These are phyloP conservation scores for Phylloporus arenicola DNA, from an alignment of 768 basidiomycete species.

Conservation along the genomic window DNA sequence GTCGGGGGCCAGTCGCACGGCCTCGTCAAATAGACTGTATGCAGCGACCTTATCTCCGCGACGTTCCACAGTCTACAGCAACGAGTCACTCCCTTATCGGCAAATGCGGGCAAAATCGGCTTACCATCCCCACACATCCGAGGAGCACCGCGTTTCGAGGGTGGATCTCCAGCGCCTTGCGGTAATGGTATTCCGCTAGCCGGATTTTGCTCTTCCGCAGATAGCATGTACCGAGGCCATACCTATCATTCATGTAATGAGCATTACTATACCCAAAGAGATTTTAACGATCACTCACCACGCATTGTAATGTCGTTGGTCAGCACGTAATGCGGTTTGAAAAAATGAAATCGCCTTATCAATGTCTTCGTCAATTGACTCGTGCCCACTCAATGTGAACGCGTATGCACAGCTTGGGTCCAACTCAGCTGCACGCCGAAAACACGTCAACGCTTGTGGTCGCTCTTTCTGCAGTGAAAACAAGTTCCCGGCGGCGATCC, in stretches of 20 bases:
- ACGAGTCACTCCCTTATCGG: conserved; percentile 16
- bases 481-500: conserved; percentile 95
- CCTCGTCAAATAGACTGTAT: conserved; percentile 74
- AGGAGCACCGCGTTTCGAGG: conserved; percentile 92
- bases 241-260: conserved; percentile 55
- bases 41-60: conserved; percentile 73
- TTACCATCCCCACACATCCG: conserved; percentile 93
- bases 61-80: conserved; percentile 77
- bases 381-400: conserved; percentile 94
- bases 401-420: conserved; percentile 92
- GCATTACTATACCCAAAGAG: conserved; percentile 2
- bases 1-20: conserved; percentile 72
- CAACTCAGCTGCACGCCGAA: conserved; percentile 84
- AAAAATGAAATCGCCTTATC: conserved; percentile 91
- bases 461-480: conserved; percentile 95
- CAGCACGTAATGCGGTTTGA: conserved; percentile 84
- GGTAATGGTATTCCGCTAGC: conserved; percentile 94
- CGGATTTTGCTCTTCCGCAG: conserved; percentile 89
- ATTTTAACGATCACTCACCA: conserved; percentile 53
- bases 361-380: conserved; percentile 92
- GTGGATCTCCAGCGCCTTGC: conserved; percentile 87
- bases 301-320: conserved; percentile 94
- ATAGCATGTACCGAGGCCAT: conserved; percentile 97
- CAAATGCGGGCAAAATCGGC: conserved; percentile 32
- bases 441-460: conserved; percentile 88